Percentiles rank a stretch among this genome's conserved stretches.
These are phyloP conservation scores for Cyclotella choctawhatcheeana DNA, from an alignment of 108 stramenopile genomes.

Conservation along the genomic window DNA sequence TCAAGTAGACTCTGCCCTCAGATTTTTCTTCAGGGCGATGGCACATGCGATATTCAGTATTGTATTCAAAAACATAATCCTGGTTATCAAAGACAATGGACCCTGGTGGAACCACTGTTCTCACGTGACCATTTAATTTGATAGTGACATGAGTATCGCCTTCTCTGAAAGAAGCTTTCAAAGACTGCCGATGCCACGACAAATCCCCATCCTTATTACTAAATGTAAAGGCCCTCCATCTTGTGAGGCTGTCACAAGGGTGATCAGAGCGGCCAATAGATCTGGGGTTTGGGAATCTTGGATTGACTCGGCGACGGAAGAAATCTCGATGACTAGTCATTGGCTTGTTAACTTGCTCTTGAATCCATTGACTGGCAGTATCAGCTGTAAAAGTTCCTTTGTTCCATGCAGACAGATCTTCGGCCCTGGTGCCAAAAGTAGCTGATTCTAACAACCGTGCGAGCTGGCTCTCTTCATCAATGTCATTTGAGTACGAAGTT, in stretches of 20 bases:
- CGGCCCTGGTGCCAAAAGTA: slow-evolving; percentile 45
- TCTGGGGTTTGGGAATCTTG: slow-evolving; percentile 45
- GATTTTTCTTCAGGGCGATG: slow-evolving; percentile 14
- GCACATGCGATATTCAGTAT: slow-evolving; percentile 52
- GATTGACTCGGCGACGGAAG: slow-evolving; percentile 41
- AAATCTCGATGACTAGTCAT: slow-evolving; percentile 37
- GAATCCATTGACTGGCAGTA: slow-evolving; percentile 34
- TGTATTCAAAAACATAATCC: slow-evolving; percentile 34
- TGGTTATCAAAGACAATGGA: slow-evolving; percentile 15
- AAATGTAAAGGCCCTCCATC: slow-evolving; percentile 39
- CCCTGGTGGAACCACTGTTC: slow-evolving; percentile 25
- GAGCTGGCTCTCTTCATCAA: slow-evolving; percentile 19
- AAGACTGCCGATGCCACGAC: slow-evolving; percentile 28
- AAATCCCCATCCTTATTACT: slow-evolving; percentile 37
- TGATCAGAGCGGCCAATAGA: slow-evolving; percentile 39
- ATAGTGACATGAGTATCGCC: slow-evolving; percentile 38
- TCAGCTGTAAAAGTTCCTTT: slow-evolving; percentile 28
- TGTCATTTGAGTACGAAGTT: slow-evolving; percentile 34
- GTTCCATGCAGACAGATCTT: slow-evolving; percentile 30
- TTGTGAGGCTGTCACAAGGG: slow-evolving; percentile 26
- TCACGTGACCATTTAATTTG: slow-evolving; percentile 48
- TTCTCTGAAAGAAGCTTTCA: slow-evolving; percentile 7
- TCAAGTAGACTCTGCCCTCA: slow-evolving; percentile 23
- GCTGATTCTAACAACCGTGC: slow-evolving; percentile 44
- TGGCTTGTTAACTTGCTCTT: slow-evolving; percentile 31